A percentile compares a stretch with the other conserved stretches of the same genome.
Conservation (phyloP, 768 basidiomycete genomes). For the Leucosporidium scottii region DNA sequence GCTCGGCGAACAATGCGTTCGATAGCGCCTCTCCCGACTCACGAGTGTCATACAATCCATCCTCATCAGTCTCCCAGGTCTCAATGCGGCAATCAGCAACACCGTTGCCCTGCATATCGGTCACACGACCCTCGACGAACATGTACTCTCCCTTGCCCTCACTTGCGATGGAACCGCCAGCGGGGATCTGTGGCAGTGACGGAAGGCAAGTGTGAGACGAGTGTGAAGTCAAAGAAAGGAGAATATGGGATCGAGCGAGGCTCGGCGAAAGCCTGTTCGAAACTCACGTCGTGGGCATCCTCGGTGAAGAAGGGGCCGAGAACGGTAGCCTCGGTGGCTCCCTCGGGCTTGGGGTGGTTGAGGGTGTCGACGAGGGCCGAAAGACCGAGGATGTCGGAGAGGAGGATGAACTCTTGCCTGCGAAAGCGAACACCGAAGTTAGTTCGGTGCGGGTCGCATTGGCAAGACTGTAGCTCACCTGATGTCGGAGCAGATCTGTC, state of each 20-base stretch:
- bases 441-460: no score
- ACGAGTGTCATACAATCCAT: constrained; percentile 40
- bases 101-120: constrained; percentile 48
- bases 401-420: constrained; percentile 62
- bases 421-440: neutral
- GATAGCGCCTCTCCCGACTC: no score
- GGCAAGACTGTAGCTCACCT: neutral
- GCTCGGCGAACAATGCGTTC: no score
- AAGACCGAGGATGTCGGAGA: constrained; percentile 74
- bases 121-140: constrained; percentile 65
- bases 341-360: constrained; percentile 40
- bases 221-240: no score
- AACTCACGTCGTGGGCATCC: constrained; percentile 28
- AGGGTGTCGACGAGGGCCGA: constrained; percentile 63
- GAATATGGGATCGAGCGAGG: no score
- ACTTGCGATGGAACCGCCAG: constrained; percentile 70
- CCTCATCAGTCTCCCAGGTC: constrained; percentile 46
- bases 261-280: no score
- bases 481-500: constrained; percentile 60
- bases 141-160: constrained; percentile 78
- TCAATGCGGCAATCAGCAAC: constrained; percentile 37
- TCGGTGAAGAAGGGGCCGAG: constrained; percentile 34
- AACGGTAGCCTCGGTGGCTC: constrained; percentile 32
- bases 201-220: neutral
- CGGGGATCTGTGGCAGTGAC: constrained; percentile 35